Percentiles rank a stretch among this genome's conserved stretches.
Conservation (phyloP, 352 stramenopile species). For the Thalassiosira mediterranea region DNA sequence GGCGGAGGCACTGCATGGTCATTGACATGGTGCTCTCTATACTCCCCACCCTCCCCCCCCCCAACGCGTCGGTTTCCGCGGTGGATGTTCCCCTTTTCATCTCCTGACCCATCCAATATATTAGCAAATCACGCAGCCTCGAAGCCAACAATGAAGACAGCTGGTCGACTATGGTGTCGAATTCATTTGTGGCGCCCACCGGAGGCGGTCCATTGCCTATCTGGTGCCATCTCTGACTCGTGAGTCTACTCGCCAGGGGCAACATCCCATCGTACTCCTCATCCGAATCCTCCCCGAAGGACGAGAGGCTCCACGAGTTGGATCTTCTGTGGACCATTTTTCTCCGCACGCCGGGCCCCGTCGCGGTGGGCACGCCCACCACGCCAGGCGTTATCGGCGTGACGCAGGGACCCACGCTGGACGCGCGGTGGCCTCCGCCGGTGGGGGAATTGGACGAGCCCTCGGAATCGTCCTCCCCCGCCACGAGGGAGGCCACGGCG, state of each 20-base stretch:
- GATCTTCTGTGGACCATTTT: neutral
- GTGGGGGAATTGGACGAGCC: no score
- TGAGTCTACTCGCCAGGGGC: slow-evolving; percentile 28
- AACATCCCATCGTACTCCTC: slow-evolving; percentile 3
- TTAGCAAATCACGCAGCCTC: slow-evolving; percentile 39
- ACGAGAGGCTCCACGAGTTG: slow-evolving; percentile 20
- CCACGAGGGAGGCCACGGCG: no score
- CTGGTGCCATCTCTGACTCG: slow-evolving; percentile 57
- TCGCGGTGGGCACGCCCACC: neutral
- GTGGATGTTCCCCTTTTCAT: neutral
- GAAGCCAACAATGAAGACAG: slow-evolving; percentile 33
- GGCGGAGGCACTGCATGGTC: slow-evolving; percentile 17
- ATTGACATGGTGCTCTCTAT: neutral
- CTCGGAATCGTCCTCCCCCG: no score
- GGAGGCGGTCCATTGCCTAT: slow-evolving; percentile 44
- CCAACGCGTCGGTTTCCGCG: neutral
- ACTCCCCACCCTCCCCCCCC: neutral
- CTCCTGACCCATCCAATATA: slow-evolving; percentile 10
- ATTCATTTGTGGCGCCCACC: slow-evolving; percentile 31
- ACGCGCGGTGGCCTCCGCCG: no score
- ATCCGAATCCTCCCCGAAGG: neutral
- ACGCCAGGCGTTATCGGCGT: no score
- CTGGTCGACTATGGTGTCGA: slow-evolving; percentile 57
- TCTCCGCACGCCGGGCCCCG: neutral
- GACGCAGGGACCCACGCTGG: no score